These are phyloP conservation scores for Neurospora cerealis DNA, from an alignment of 495 filamentous ascomycete species.

Conservation along the genomic window DNA sequence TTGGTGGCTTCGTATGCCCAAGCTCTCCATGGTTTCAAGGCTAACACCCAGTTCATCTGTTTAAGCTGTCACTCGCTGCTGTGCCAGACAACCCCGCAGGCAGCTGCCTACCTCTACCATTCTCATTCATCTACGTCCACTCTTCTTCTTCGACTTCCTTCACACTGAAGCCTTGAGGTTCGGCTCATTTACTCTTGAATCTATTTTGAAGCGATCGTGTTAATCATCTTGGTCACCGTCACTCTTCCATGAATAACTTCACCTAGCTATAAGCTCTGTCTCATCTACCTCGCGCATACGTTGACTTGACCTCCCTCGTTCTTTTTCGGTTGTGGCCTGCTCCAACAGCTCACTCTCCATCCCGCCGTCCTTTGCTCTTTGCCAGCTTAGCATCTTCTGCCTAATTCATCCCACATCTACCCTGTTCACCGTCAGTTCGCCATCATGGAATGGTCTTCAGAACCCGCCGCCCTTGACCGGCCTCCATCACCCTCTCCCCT, in stretches of 20 bases:
- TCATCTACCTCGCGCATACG: background rate
- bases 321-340: background rate
- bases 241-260: background rate
- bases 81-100: background rate
- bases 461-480: background rate
- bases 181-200: background rate
- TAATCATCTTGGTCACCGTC: background rate
- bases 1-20: background rate
- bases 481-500: background rate
- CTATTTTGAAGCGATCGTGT: background rate
- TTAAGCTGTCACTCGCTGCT: background rate
- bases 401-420: background rate
- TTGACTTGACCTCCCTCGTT: background rate
- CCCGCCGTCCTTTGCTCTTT: background rate
- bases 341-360: background rate
- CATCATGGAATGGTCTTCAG: background rate
- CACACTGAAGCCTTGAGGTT: background rate
- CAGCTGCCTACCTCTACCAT: background rate
- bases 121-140: background rate
- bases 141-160: background rate
- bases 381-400: background rate
- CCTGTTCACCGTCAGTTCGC: background rate
- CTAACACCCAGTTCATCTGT: background rate
- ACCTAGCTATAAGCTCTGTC: background rate
- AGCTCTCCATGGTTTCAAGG: too few relatives aligned